Conservation (phyloP, 140 eudicot genomes). For the Erigeron philadelphicus region DNA sequence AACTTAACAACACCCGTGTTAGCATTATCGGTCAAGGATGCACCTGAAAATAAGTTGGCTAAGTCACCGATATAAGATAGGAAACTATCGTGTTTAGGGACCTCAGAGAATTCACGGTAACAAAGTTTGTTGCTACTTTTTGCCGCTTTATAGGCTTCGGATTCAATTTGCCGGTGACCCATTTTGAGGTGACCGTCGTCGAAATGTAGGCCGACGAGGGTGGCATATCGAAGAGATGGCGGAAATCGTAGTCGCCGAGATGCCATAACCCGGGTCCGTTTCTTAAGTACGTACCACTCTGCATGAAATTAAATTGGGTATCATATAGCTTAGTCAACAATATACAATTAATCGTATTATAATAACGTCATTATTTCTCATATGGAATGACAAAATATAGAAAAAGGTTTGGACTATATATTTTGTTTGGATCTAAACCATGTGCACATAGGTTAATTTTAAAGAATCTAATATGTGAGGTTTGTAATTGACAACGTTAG, state of each 20-base stretch:
- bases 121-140: conserved; percentile 55
- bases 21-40: conserved; percentile 81
- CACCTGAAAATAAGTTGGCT: conserved; percentile 80
- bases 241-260: conserved; percentile 75
- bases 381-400: too few species aligned
- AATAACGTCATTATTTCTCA: too few species aligned
- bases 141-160: conserved; percentile 89
- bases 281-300: conserved; percentile 83
- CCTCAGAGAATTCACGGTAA: conserved; percentile 88
- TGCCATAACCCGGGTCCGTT: conserved; percentile 97
- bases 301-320: conserved; percentile 27
- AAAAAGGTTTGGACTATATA: too few species aligned
- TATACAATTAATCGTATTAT: not conserved
- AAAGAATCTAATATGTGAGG: too few species aligned
- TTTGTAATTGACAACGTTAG: too few species aligned
- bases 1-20: conserved; percentile 80
- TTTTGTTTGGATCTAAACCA: too few species aligned
- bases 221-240: conserved; percentile 97
- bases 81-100: conserved; percentile 67
- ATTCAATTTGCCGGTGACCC: conserved; percentile 87
- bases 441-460: too few species aligned
- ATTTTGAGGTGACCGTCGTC: conserved; percentile 56
- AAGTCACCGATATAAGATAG: conserved; percentile 71
- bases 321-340: not conserved
- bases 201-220: conserved; percentile 78